Conservation (phyloP, 371 early-diverging fungal species). For the Gilbertella persicaria region DNA sequence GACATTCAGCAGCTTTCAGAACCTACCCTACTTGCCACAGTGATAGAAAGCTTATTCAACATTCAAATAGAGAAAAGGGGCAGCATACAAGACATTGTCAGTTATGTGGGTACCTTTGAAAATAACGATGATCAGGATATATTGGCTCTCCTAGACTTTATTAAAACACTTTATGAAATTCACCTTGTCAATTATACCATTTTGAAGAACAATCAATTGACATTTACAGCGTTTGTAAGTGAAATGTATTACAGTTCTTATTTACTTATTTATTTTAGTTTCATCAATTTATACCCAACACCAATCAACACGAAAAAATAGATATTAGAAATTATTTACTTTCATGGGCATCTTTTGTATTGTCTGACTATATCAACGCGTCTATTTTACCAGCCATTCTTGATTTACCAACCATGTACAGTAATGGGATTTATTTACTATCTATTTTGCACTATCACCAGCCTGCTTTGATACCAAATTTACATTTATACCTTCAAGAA, state of each 20-base stretch:
- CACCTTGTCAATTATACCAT: constrained; percentile 23
- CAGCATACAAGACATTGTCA: background rate
- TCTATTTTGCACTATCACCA: constrained; percentile 68
- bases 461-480: constrained; percentile 58
- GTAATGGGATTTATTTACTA: constrained; percentile 65
- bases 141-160: constrained; percentile 30
- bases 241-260: constrained; percentile 6
- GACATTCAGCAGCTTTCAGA: background rate
- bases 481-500: constrained; percentile 28
- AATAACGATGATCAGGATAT: constrained; percentile 22
- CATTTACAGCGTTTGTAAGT: constrained; percentile 40
- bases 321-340: constrained; percentile 55
- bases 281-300: constrained; percentile 27
- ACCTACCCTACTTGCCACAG: background rate
- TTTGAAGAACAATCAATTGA: constrained; percentile 23
- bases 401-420: constrained; percentile 62
- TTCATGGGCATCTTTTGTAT: constrained; percentile 61
- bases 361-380: constrained; percentile 57
- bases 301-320: constrained; percentile 13
- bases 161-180: constrained; percentile 38
- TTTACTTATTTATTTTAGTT: constrained; percentile 11
- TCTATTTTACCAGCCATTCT: constrained; percentile 47
- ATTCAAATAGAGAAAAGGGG: background rate
- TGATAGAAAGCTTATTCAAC: background rate
- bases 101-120: constrained; percentile 1